A percentile compares a stretch with the other conserved stretches of the same genome.
Conservation (phyloP, 768 basidiomycete genomes). For the Pleurotus citrinopileatus region DNA sequence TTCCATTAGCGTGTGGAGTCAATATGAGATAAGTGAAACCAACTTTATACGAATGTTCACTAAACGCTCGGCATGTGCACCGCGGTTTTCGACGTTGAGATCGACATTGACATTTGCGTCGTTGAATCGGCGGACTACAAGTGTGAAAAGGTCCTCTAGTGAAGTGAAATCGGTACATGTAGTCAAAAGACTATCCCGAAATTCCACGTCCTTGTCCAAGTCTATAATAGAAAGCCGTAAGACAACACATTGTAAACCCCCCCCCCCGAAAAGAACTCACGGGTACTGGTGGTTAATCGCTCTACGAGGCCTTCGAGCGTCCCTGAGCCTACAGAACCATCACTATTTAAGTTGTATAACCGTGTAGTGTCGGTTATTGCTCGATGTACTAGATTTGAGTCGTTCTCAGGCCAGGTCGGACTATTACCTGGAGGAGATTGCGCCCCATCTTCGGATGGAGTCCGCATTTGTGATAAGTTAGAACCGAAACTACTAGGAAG, state of each 20-base stretch:
- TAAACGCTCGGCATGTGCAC: neutral
- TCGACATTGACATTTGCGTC: constrained; percentile 23
- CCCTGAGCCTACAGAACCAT: constrained; percentile 33
- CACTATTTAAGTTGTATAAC: constrained; percentile 23
- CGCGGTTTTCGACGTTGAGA: constrained; percentile 22
- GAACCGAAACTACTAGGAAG: constrained; percentile 4
- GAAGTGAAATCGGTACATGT: constrained; percentile 42
- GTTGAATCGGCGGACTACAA: constrained; percentile 36
- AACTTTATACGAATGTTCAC: constrained; percentile 34
- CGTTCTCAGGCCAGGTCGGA: constrained; percentile 19
- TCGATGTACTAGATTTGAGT: constrained; percentile 15
- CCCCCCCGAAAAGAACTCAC: constrained; percentile 19
- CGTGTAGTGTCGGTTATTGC: constrained; percentile 22
- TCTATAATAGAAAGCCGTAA: constrained; percentile 18
- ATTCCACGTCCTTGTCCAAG: constrained; percentile 30
- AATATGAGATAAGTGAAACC: constrained; percentile 11
- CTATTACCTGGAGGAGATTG: constrained; percentile 10
- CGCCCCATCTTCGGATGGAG: constrained; percentile 4
- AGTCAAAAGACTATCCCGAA: constrained; percentile 37
- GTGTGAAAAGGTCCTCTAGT: constrained; percentile 34
- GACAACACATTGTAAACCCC: neutral
- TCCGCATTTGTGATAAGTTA: neutral
- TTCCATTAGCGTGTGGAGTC: too few relatives aligned
- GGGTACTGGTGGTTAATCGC: constrained; percentile 32
- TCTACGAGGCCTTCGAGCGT: constrained; percentile 43